Percentiles rank a stretch among this genome's conserved stretches.
phyloP scores from a whole-genome alignment of 139 green algal species.

The Bryopsis sp. region DNA sequence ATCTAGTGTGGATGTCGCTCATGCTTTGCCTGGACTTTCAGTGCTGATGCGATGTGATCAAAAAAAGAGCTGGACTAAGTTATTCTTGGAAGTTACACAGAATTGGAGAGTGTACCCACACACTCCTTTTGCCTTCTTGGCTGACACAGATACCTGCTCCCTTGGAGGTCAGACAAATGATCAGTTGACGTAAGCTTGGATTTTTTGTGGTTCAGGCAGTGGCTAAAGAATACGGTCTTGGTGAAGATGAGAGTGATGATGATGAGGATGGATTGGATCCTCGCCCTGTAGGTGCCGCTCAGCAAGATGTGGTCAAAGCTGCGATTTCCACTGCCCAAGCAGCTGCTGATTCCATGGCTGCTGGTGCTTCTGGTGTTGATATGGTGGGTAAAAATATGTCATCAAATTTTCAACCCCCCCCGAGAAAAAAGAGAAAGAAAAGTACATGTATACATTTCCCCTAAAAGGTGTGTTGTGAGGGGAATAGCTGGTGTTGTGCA shows the following conservation, averaged over 20 bases:
- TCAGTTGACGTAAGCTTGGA: not conserved
- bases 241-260: conserved; percentile 21
- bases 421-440: no score
- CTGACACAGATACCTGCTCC: not conserved
- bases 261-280: conserved; percentile 20
- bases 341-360: not conserved
- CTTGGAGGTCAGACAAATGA: not conserved
- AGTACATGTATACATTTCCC: no score
- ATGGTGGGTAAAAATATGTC: no score
- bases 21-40: not conserved
- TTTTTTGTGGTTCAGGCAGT: conserved; percentile 2
- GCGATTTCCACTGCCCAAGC: not conserved
- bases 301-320: not conserved
- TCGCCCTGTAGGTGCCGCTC: not conserved
- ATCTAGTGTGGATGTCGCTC: no score
- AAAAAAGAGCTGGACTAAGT: no score
- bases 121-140: not conserved
- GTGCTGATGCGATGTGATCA: not conserved
- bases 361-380: not conserved
- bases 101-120: not conserved
- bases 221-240: conserved; percentile 32
- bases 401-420: no score
- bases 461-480: no score
- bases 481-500: no score
- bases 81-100: conserved; percentile 3